phyloP scores from a whole-genome alignment of 2,329 filamentous ascomycete genomes.

The Xylariales sp. region DNA sequence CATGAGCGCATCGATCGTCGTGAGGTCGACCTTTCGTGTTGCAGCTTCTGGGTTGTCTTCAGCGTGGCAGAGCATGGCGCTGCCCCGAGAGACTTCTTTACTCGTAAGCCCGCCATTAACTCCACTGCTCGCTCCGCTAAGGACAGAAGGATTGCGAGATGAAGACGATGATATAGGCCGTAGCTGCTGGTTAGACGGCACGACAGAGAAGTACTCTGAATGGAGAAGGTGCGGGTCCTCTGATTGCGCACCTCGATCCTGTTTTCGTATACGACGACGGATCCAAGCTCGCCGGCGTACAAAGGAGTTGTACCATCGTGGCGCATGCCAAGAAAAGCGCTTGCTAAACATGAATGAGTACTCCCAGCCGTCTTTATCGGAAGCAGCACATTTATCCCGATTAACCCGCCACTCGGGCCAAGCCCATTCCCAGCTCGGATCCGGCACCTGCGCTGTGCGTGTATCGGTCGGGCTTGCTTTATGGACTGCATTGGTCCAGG shows the following conservation, averaged over 20 bases:
- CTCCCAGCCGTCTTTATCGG: slow-evolving; percentile 89
- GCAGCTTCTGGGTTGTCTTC: slow-evolving; percentile 35
- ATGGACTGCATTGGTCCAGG: slow-evolving; percentile 75
- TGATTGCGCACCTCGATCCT: slow-evolving; percentile 37
- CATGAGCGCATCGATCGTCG: slow-evolving; percentile 66
- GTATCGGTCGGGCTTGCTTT: slow-evolving; percentile 63
- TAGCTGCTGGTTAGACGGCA: slow-evolving; percentile 43
- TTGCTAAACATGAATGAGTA: slow-evolving; percentile 85
- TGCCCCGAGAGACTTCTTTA: slow-evolving; percentile 29
- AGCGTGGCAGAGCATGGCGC: slow-evolving; percentile 14
- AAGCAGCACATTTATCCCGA: slow-evolving; percentile 65
- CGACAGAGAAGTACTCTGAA: slow-evolving; percentile 76
- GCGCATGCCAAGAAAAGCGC: slow-evolving; percentile 79
- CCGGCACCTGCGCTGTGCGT: slow-evolving; percentile 84
- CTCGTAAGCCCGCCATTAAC: slow-evolving; percentile 23
- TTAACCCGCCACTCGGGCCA: slow-evolving; percentile 63
- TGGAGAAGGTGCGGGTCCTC: slow-evolving; percentile 63
- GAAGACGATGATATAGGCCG: slow-evolving; percentile 23
- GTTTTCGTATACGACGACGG: slow-evolving; percentile 70
- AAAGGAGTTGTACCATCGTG: slow-evolving; percentile 91
- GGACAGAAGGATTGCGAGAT: slow-evolving; percentile 32
- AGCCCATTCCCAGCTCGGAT: slow-evolving; percentile 91
- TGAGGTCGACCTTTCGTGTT: slow-evolving; percentile 54
- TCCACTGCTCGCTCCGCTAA: slow-evolving; percentile 31
- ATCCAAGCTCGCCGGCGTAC: slow-evolving; percentile 89